Base-by-base conservation (phyloP, 345 rosid genomes). In the Brassica cretica region DNA sequence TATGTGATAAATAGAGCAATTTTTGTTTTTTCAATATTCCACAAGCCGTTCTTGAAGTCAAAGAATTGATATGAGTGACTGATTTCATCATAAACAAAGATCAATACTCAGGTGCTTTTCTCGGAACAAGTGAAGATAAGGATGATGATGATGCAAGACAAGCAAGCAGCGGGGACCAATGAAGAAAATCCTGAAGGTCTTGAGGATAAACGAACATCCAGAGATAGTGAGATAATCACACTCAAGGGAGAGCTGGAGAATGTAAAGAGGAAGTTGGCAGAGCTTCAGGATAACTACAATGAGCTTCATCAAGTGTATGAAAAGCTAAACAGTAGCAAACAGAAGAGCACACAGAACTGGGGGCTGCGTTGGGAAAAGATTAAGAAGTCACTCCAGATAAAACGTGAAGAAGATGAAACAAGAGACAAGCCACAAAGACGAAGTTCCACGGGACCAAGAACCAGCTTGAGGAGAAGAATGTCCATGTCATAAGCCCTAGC, bases 91-190 rank as follows among this genome's bases (percentile, higher is more conserved):
- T 29, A 5, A 63, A 64, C 68, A 70, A 70, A 80, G 80, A 71
- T 64, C 53, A 72, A 32, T 25, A 75, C 72, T 85, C 90, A 91
- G 90, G 94, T 87, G 46, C 77, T 89, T 72, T 91, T 92, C 82
- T 83, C 93, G 1, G 93, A 92, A 82, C 97, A 94, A 87, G 76
- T 86, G 51, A 92, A 94, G 84, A 87, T 94, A 88, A 87, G 91
- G 81, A 65, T 79, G 82, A 84, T 79, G 82, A 84, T 84, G 76
- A 83, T 88, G 91, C 83, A 84, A 79, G 90, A 79, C 9, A 88
- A 89, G 80, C 86, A 86, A 59, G 73, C 80, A 37, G 32, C 35
- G 35, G 83, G 72, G 73, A 80, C 66, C 73, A 70, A 71, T 9
- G 83, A 60, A 21, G 82, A 87, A 64, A 85, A 63, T 21, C 80